Evolutionary conservation across 2,329 filamentous ascomycete genomes (phyloP), one percentile per base, ranked within the genome.

Genomic region (Botrytis porri): DNA sequence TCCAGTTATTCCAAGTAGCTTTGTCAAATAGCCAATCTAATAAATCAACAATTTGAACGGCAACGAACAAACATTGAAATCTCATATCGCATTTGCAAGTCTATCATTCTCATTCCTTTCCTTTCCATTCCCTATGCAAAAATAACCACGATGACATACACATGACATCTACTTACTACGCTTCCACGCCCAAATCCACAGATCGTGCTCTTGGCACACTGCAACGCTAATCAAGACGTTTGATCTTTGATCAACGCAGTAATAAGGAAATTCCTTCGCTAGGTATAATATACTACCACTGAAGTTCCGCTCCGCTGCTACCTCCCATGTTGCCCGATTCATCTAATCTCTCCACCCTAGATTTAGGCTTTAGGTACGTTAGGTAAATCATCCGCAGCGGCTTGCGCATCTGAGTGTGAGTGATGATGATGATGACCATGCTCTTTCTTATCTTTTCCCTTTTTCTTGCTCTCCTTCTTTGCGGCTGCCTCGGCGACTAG

Each of bases 401-500:
- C 76, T 41, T 76, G 71, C 8, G 80, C 80, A 0, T 79, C 76
- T 3, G 76, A 66, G 20, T 77, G 62, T 59, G 75, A 69, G 54
- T 78, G 77, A 32, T 85, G 82, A 74, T 85, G 82, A 75, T 85
- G 60, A 39, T 54, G 62, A 37, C 45, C 35, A 48, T 66, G 43
- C 14, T 71, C 72, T n/a, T 60, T 73, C 78, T 84, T 84, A 75
- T 88, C 85, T 84, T 90, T 87, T 78, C 84, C 84, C 79, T 95
- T 92, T 82, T 94, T 90, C 80, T 90, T 88, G 80, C 88, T 87
- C 77, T 96, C 94, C 84, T 98, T 97, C 88, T 98, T 98, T 71
- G 94, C 92, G 73, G 95, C 94, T 7, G 95, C 95, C 82, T 99
- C 96, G 69, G 96, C 95, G 83, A 99, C 97, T 72, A 99, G 90